These are phyloP conservation scores for Puccinia hordei DNA, from an alignment of 1,284 basidiomycete genomes.

Conservation along the genomic window DNA sequence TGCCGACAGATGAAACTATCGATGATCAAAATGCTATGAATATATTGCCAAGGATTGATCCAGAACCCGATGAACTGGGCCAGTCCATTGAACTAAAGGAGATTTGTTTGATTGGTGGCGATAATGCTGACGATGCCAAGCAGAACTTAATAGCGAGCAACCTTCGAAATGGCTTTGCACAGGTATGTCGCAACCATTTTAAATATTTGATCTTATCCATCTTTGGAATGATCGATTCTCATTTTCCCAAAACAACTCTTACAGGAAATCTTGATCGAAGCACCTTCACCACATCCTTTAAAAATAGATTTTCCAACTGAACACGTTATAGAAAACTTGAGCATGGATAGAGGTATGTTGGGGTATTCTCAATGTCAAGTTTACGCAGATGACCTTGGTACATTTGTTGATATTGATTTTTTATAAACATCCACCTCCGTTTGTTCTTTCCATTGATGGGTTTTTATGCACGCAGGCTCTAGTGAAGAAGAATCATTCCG, in stretches of 20 bases:
- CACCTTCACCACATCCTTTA: background rate
- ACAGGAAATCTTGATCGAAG: conserved; percentile 19
- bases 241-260: background rate
- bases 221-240: background rate
- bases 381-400: background rate
- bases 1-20: background rate
- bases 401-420: background rate
- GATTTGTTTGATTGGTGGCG: conserved; percentile 16
- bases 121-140: background rate
- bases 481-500: conserved; percentile 14
- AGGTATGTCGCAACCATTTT: background rate
- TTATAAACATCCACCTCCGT: background rate
- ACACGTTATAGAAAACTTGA: background rate
- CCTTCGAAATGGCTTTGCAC: background rate
- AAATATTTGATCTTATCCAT: too few species aligned
- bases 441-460: background rate
- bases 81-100: conserved; percentile 20
- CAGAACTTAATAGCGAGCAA: background rate
- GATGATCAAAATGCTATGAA: background rate
- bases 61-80: background rate
- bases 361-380: background rate
- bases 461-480: background rate
- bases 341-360: conserved; percentile 18
- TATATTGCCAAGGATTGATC: background rate
- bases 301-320: conserved; percentile 5